Evolutionary conservation across 768 basidiomycete species (phyloP), one percentile per base, ranked within the genome.

Genomic region (Lactarius tabidus): DNA sequence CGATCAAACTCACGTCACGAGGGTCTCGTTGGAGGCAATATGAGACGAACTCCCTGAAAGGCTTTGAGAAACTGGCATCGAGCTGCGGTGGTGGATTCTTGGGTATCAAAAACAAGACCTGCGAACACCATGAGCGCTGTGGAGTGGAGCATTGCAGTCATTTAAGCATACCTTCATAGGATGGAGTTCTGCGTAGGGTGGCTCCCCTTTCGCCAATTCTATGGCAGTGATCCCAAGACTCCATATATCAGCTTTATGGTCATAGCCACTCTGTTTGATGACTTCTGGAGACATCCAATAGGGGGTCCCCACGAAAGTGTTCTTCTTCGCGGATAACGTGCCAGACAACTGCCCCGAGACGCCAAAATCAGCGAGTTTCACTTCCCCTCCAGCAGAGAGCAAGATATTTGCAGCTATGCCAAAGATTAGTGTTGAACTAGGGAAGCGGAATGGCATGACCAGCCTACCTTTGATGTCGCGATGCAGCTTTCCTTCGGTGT

Each of bases 201-300:
- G 97, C 74, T 98, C 96, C 33, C 96, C 96, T 76, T 90, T 95
- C 1, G 97, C 97, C 71, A 99, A 81, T 75, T 99, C 97, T 70
- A 98, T 98, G 35, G 94, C 92, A 8, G 97, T 99, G 71, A 96
- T 96, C 17, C 96, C 97, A 67, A 99, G 78, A 76, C 91, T 93
- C 97, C 97, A 99, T 57, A 99, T 98, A 76, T 99, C 97, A 18
- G 97, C 97, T 74, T 98, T 98, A 75, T 95, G 91, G 72, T 98
- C 97, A 77, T 99, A 99, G 5, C 97, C 97, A 63, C 94, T 96
- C 77, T 99, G 97, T 75, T 98, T 98, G 80, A 99, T 99, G 28
- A 98, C 95, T 74, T 99, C 97, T 7, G 97, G 97, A 8, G 93
- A 94, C 97, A 99, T 99, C 97, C 97, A 99, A 74, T 98, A 99